A percentile compares a stretch with the other conserved stretches of the same genome.
Conservation (phyloP, 1,284 basidiomycete genomes). For the Leccinum pallidistipes region DNA sequence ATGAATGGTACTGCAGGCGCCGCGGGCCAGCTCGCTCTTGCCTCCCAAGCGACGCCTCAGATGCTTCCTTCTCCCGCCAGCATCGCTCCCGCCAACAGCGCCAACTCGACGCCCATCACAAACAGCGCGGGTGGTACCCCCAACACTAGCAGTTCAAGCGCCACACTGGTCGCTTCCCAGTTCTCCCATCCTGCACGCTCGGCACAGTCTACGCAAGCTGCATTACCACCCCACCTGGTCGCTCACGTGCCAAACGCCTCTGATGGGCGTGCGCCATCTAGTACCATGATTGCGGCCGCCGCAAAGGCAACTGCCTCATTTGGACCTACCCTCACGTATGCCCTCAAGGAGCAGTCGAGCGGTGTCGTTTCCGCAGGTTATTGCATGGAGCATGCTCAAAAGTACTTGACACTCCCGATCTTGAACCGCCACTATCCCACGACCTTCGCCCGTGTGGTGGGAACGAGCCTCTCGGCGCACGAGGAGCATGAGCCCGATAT, state of each 20-base stretch:
- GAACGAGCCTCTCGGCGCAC: constrained; percentile 55
- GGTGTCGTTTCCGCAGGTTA: constrained; percentile 45
- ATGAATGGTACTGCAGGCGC: constrained; percentile 37
- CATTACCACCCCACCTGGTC: constrained; percentile 31
- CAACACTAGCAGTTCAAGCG: constrained; percentile 34
- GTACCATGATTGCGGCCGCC: constrained; percentile 31
- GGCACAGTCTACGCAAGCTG: constrained; percentile 23
- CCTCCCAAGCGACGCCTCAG: constrained; percentile 52
- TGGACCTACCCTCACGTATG: constrained; percentile 36
- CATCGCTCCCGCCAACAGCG: constrained; percentile 60
- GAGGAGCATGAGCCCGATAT: constrained; percentile 78
- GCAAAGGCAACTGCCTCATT: constrained; percentile 33
- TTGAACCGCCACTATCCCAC: constrained; percentile 67
- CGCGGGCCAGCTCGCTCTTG: constrained; percentile 39
- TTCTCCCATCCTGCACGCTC: constrained; percentile 30
- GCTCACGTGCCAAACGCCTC: constrained; percentile 30
- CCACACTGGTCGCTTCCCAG: constrained; percentile 29
- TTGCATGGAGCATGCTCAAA: constrained; percentile 52
- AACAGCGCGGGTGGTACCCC: constrained; percentile 49
- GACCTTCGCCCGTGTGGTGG: constrained; percentile 69
- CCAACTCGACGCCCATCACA: constrained; percentile 70
- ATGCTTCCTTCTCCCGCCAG: constrained; percentile 77
- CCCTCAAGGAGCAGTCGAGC: constrained; percentile 49
- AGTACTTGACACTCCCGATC: constrained; percentile 58
- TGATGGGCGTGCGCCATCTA: constrained; percentile 32